Base-by-base conservation (phyloP, 2,329 filamentous ascomycete species). In the Amauroascus verrucosus region DNA sequence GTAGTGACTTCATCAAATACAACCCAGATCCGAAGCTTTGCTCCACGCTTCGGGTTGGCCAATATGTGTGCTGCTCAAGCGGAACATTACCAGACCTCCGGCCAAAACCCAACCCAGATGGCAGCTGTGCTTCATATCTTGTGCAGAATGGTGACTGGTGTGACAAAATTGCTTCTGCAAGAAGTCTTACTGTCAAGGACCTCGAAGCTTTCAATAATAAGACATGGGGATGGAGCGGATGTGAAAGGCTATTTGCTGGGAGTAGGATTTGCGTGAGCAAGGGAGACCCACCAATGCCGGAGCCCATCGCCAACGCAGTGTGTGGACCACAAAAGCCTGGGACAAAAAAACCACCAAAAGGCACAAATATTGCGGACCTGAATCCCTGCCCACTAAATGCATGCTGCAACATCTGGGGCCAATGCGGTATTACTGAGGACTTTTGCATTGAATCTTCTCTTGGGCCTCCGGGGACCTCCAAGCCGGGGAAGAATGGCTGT, bases 281-380 rank as follows among this genome's bases (percentile, higher is more conserved):
- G 0, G 74, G 74, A 3, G 56, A 53, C 1, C 65, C 72, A 5
- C 72, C 72, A 0, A 67, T 76, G 61, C 75, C 74, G 1, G 62
- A 67, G 1, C 54, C 63, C 1, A 57, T 72, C 1, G 26, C 61
- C 0, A 67, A 70, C 45, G 70, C 70, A 11, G 56, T 67, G 0
- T 77, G 77, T 59, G 76, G 77, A 0, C 76, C 76, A 0, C 65
- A 70, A 44, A 65, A 70, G 1, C 66, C 67, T 2, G 71, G 71
- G 0, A 75, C 72, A 0, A 44, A 57, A 7, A 44, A 59, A 9
- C 69, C 72, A 0, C 14, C 60, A 0, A 59, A 64, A 11, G 68
- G 65, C n/a, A 66, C 59, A 0, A 59, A 65, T 16, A 13, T 76
- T 2, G 57, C 64, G 0, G 58, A 62, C 7, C 60, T 78, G 5